Evolutionary conservation across 352 stramenopile species (phyloP).

Genomic region (Globisporangium viniferum): DNA sequence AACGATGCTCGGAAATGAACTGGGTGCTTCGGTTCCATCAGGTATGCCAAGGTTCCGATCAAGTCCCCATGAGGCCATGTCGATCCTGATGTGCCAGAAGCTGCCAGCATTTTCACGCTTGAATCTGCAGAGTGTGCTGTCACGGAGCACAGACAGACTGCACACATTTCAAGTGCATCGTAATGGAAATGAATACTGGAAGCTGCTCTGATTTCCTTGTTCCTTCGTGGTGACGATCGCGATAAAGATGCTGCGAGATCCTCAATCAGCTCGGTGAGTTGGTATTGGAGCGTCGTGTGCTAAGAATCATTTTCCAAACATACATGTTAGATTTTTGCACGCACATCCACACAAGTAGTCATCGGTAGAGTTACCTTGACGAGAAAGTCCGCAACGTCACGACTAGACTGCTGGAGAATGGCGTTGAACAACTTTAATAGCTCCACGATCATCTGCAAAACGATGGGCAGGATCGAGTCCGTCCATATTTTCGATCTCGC

Average conservation of each 20-base stretch:
- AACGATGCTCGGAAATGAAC: constrained; percentile 39
- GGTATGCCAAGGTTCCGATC: constrained; percentile 1
- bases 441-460: constrained; percentile 39
- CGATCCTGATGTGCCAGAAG: not conserved
- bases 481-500: constrained; percentile 25
- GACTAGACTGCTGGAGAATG: constrained; percentile 22
- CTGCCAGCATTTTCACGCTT: not conserved
- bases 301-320: constrained; percentile 11
- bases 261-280: constrained; percentile 36
- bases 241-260: constrained; percentile 27
- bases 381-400: constrained; percentile 25
- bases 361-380: constrained; percentile 25
- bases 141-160: constrained; percentile 8
- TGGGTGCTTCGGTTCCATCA: constrained; percentile 34
- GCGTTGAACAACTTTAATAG: constrained; percentile 33
- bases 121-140: constrained; percentile 1
- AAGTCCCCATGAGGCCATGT: not conserved
- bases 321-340: not conserved
- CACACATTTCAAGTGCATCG: constrained; percentile 16
- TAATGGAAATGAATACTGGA: constrained; percentile 8
- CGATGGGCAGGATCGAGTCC: constrained; percentile 29
- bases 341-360: not conserved
- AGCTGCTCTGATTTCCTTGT: not conserved
- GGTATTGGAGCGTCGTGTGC: constrained; percentile 43
- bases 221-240: not conserved